Base-by-base conservation (phyloP, 208 protist genomes). In the Borovskyia barvae region DNA sequence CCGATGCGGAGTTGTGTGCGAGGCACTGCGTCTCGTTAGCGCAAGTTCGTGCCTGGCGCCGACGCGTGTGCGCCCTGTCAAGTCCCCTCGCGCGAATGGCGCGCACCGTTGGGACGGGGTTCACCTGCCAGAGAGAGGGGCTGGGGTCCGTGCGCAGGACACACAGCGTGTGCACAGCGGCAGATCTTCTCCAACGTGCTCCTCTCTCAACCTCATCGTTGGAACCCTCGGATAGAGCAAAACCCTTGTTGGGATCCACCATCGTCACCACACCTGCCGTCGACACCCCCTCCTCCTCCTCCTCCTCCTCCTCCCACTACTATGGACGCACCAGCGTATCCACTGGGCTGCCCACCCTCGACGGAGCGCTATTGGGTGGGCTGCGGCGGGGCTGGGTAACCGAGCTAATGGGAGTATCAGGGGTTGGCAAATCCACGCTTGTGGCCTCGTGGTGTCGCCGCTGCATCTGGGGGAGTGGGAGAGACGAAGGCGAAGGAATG, bases 371-470 rank as follows among this genome's bases (percentile, higher is more conserved):
- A 28, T 59, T 60, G 14, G 83, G 78, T 20, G 80, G 75, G 8
- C 37, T 88, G 32, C 52, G 51, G 12, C 66, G 67, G 8, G 74
- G 75, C n/a, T 71, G 72, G n/a, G 35, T 91, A 15, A 73, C 63
- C 17, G 77, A 87, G 47, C 72, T 90, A 37, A 85, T 78, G n/a
- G 80, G 81, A 9, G 40, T 33, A 2, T 48, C 62, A 0, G 48
- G 42, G 17, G 36, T 58, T 15, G 75, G 75, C 3, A 82, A 77
- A 36, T 77, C 85, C 2, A 65, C 50, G 5, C 19, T 82, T 3
- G 76, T 71, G 0, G 69, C 68, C 0, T 48, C 48, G 36, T 57
- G 50, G 71, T 61, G 62, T 26, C 63, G 47, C 20, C 33, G 37
- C 47, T 12, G 7, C 24, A 7, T 70, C 15, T 6, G 1, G n/a